Evolutionary conservation across 2,329 filamentous ascomycete genomes (phyloP).

Genomic region (Phoma herbarum): DNA sequence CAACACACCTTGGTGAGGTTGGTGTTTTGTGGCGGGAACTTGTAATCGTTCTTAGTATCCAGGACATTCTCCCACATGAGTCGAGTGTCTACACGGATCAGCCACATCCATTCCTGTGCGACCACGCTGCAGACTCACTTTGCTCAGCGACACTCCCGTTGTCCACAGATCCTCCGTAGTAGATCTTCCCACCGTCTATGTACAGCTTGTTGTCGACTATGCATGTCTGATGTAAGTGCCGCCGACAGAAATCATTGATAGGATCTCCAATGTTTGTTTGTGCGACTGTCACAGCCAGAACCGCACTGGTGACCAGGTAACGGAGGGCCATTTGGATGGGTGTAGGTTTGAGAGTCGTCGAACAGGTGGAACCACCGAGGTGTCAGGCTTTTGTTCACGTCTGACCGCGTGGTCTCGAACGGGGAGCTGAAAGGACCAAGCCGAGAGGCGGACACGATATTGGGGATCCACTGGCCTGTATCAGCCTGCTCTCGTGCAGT

Average conservation of each 20-base stretch:
- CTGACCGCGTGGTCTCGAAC: conserved; percentile 4
- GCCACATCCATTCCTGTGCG: background rate
- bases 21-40: conserved; percentile 24
- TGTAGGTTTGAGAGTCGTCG: background rate
- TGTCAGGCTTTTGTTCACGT: conserved; percentile 7
- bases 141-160: conserved; percentile 61
- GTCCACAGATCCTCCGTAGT: conserved; percentile 54
- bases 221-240: conserved; percentile 63
- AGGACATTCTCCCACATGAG: conserved; percentile 64
- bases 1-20: conserved; percentile 24
- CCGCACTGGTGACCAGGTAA: conserved; percentile 1
- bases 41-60: conserved; percentile 26
- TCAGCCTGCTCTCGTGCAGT: conserved; percentile 3
- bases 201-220: conserved; percentile 66
- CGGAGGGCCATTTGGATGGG: background rate
- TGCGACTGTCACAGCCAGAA: conserved; percentile 50
- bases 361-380: background rate
- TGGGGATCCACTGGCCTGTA: conserved; percentile 16
- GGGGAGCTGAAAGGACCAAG: conserved; percentile 8
- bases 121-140: conserved; percentile 53
- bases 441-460: conserved; percentile 6
- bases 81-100: conserved; percentile 54
- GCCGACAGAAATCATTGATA: conserved; percentile 30
- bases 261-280: conserved; percentile 23
- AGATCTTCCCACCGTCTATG: conserved; percentile 65